Conservation (phyloP, 352 stramenopile species). For the Pythium vanterpoolii region DNA sequence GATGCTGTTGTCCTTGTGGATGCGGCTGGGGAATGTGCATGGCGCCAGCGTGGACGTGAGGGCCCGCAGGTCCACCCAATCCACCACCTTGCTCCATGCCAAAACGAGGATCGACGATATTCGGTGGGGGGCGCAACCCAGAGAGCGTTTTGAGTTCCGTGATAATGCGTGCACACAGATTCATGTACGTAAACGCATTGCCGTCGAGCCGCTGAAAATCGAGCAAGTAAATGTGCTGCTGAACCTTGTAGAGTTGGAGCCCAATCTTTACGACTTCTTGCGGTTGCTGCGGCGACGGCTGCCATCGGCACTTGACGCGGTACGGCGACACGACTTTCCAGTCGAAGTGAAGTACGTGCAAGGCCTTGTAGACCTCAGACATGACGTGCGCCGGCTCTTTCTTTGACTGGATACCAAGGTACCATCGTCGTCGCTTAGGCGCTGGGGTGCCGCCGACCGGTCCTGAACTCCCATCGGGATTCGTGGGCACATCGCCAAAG, state of each 20-base stretch:
- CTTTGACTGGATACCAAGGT: slow-evolving; percentile 99
- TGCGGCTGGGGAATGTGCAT: slow-evolving; percentile 48
- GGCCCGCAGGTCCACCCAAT: slow-evolving; percentile 17
- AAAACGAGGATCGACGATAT: slow-evolving; percentile 50
- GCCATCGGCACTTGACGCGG: slow-evolving; percentile 97
- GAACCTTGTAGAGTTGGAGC: slow-evolving; percentile 96
- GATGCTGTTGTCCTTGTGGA: slow-evolving; percentile 25
- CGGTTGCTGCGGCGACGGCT: slow-evolving; percentile 36
- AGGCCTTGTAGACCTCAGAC: slow-evolving; percentile 99
- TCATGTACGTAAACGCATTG: slow-evolving; percentile 99
- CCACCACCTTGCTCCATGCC: slow-evolving; percentile 35
- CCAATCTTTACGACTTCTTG: slow-evolving; percentile 91
- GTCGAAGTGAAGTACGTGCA: slow-evolving; percentile 96
- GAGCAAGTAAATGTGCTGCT: slow-evolving; percentile 99
- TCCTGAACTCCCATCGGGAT: neutral
- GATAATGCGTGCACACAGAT: slow-evolving; percentile 98
- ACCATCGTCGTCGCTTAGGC: slow-evolving; percentile 92
- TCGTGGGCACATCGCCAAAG: neutral
- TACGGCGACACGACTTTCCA: slow-evolving; percentile 97
- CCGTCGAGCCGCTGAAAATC: slow-evolving; percentile 97
- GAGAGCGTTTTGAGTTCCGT: slow-evolving; percentile 98
- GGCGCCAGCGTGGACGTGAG: slow-evolving; percentile 34
- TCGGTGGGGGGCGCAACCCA: slow-evolving; percentile 54
- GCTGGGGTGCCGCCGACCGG: slow-evolving; percentile 24
- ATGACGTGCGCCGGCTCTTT: slow-evolving; percentile 99